These are phyloP conservation scores for Berkeleyomyces rouxiae DNA, from an alignment of 2,329 filamentous ascomycete species.

Conservation along the genomic window DNA sequence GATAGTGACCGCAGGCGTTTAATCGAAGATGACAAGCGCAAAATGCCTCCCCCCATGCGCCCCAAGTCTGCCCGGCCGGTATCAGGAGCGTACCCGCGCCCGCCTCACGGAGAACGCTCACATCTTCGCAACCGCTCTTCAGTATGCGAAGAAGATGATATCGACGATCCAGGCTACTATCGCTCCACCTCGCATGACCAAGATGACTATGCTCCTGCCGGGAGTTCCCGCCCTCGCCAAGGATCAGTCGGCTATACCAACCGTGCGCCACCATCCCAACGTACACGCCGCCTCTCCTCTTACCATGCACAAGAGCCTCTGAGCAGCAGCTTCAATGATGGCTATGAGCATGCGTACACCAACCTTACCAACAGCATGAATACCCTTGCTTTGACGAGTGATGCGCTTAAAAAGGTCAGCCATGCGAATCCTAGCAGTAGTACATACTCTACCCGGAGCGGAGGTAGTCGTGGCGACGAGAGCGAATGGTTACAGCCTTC, in stretches of 20 bases:
- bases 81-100: constrained; percentile 5
- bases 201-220: constrained; percentile 5
- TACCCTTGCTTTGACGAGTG: constrained; percentile 27
- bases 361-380: constrained; percentile 12
- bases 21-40: constrained; percentile 11
- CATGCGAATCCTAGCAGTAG: constrained; percentile 30
- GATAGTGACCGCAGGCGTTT: constrained; percentile 9
- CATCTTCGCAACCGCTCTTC: constrained; percentile 6
- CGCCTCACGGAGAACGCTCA: constrained; percentile 5
- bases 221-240: constrained; percentile 7
- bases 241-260: constrained; percentile 4
- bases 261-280: not conserved
- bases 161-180: not conserved
- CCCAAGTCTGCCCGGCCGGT: constrained; percentile 11
- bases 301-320: constrained; percentile 2
- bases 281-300: constrained; percentile 4
- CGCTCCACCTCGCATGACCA: constrained; percentile 1
- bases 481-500: constrained; percentile 43
- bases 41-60: constrained; percentile 7
- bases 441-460: constrained; percentile 42
- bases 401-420: constrained; percentile 34
- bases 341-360: constrained; percentile 26
- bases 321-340: not conserved
- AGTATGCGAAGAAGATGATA: constrained; percentile 5
- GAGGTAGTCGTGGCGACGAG: constrained; percentile 39